Evolutionary conservation across 2,329 filamentous ascomycete genomes (phyloP), one percentile per base, ranked within the genome.

Genomic region (Cytospora leucostoma): DNA sequence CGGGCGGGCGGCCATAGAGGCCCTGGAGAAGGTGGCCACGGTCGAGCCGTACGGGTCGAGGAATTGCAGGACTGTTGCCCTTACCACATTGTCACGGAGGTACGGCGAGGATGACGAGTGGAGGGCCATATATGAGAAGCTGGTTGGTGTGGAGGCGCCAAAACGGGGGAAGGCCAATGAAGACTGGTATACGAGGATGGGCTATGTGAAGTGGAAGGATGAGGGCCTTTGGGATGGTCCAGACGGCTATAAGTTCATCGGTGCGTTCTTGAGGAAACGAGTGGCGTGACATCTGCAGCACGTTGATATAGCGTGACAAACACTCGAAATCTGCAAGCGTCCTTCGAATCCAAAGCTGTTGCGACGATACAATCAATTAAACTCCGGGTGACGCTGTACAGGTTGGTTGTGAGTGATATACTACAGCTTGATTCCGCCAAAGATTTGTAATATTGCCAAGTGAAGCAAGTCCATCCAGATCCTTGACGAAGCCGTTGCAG

Each of bases 101-200:
- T 68, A 68, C 51, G 50, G 40, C 13, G 67, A 68, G n/a, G 65
- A 68, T 7, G 67, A 68, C 4, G 56, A 55, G 19, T 10, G 32
- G 21, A 51, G 64, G 35, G 56, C 34, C 1, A 19, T 49, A 35
- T 65, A 62, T 15, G 51, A 34, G 11, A 34, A n/a, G 52, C 21
- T 47, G 32, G 55, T 35, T 11, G 55, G 56, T 1, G 13, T 19
- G 19, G 12, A 21, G 32, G 21, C 56, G 21, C 60, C 44, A 27
- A 15, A 32, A 7, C 38, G 50, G 27, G 64, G 60, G 8, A 7
- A 33, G 2, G 47, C 56, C 37, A 63, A 55, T 27, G 64, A 65
- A 44, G 56, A 53, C 10, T 65, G 64, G 64, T 65, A 65, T n/a
- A 2, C 10, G 37, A 56, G 64, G 35, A 62, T 65, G 64, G 64